Evolutionary conservation across 1,284 basidiomycete genomes (phyloP).

Genomic region (Cryptococcus sp.): DNA sequence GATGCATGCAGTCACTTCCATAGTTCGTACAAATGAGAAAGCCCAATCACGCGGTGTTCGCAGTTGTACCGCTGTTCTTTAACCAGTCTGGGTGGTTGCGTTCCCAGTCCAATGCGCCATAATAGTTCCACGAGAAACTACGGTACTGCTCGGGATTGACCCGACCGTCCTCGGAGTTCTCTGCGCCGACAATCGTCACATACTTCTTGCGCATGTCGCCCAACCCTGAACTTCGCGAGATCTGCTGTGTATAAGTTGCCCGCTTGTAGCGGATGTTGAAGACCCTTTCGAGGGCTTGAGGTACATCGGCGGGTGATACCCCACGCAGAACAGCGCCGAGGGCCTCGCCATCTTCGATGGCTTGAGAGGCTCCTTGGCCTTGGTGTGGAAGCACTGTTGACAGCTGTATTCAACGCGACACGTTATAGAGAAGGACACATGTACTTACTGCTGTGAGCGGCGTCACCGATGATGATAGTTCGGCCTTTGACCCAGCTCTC

Average conservation of each 20-base stretch:
- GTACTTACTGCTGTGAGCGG: constrained; percentile 38
- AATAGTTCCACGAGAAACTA: constrained; percentile 33
- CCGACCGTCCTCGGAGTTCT: constrained; percentile 4
- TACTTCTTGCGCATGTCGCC: constrained; percentile 25
- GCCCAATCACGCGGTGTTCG: no score
- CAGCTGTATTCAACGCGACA: neutral
- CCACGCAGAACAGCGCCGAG: constrained; percentile 22
- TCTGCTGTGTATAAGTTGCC: constrained; percentile 33
- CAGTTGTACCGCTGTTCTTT: neutral
- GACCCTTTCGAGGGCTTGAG: constrained; percentile 21
- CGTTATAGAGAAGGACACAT: no score
- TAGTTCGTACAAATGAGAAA: no score
- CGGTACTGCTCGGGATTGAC: constrained; percentile 30
- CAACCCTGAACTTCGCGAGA: constrained; percentile 22
- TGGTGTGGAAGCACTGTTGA: constrained; percentile 29
- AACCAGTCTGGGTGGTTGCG: constrained; percentile 21
- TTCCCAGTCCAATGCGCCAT: constrained; percentile 37
- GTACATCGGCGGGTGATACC: constrained; percentile 12
- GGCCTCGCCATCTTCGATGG: constrained; percentile 40
- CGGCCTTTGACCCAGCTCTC: constrained; percentile 33
- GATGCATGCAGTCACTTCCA: neutral
- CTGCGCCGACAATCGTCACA: constrained; percentile 11
- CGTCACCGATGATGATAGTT: constrained; percentile 45
- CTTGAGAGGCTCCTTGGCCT: constrained; percentile 35
- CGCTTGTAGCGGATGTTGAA: constrained; percentile 32